Evolutionary conservation across 2,329 filamentous ascomycete genomes (phyloP).

Genomic region (Sclerotinia trifoliorum): DNA sequence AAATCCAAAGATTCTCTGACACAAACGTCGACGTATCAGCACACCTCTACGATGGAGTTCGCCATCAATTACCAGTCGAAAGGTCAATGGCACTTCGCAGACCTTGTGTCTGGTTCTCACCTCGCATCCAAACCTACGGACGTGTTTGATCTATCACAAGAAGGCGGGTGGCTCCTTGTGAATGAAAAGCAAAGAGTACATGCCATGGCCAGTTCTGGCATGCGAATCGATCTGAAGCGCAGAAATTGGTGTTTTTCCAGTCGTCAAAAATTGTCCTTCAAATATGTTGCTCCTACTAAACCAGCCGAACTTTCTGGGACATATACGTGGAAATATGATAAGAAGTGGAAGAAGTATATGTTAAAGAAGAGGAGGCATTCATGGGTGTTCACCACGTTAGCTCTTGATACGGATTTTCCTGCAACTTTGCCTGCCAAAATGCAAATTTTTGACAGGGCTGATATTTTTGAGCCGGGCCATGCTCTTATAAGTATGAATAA

Average conservation of each 20-base stretch:
- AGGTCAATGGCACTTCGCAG: background rate
- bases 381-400: background rate
- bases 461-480: background rate
- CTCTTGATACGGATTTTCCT: background rate
- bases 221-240: background rate
- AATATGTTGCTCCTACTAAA: background rate
- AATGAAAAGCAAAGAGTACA: background rate
- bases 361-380: background rate
- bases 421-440: background rate
- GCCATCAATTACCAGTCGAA: background rate
- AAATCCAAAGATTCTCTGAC: background rate
- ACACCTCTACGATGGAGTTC: background rate
- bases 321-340: constrained; percentile 1
- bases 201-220: background rate
- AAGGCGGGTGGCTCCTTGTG: background rate
- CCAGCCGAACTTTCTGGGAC: background rate
- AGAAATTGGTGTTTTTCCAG: background rate
- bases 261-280: background rate
- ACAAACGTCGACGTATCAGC: background rate
- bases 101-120: background rate
- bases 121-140: background rate
- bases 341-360: background rate
- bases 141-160: background rate
- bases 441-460: background rate
- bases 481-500: background rate